phyloP scores from a whole-genome alignment of 2,329 filamentous ascomycete species.

The Fusarium coffeatum region DNA sequence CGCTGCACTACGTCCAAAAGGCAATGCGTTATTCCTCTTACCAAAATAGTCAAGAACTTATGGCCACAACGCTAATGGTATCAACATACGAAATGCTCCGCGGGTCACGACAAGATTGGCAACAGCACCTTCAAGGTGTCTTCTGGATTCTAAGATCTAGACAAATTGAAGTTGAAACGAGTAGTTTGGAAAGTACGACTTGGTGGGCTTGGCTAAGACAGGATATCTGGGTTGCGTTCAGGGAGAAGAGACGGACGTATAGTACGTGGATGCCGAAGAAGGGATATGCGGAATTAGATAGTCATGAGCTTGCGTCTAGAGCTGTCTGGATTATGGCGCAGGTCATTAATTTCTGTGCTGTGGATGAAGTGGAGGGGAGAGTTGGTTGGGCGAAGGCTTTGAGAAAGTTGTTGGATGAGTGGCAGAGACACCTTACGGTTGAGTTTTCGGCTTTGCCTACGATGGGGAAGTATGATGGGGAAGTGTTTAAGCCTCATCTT shows the following conservation, averaged over 20 bases:
- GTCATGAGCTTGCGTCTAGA: slow-evolving; percentile 65
- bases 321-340: slow-evolving; percentile 67
- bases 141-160: slow-evolving; percentile 75
- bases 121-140: slow-evolving; percentile 71
- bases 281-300: slow-evolving; percentile 59
- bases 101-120: slow-evolving; percentile 62
- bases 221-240: slow-evolving; percentile 73
- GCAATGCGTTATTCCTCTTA: slow-evolving; percentile 69
- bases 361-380: slow-evolving; percentile 18
- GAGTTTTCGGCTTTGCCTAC: slow-evolving; percentile 57
- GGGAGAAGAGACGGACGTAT: slow-evolving; percentile 65
- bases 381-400: slow-evolving; percentile 27
- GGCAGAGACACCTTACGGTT: slow-evolving; percentile 50
- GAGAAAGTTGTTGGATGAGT: slow-evolving; percentile 44
- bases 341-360: slow-evolving; percentile 65
- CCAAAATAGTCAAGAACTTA: slow-evolving; percentile 66
- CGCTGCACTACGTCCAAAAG: slow-evolving; percentile 69
- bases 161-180: slow-evolving; percentile 69
- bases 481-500: slow-evolving; percentile 59
- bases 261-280: slow-evolving; percentile 69
- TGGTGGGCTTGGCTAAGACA: slow-evolving; percentile 77
- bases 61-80: slow-evolving; percentile 69
- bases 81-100: slow-evolving; percentile 76
- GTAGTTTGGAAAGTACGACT: slow-evolving; percentile 67
- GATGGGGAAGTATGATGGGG: slow-evolving; percentile 27